Percentiles rank a stretch among this genome's conserved stretches.
Evolutionary conservation across 2,329 filamentous ascomycete genomes (phyloP).

Genomic region (Diaporthe sp.): DNA sequence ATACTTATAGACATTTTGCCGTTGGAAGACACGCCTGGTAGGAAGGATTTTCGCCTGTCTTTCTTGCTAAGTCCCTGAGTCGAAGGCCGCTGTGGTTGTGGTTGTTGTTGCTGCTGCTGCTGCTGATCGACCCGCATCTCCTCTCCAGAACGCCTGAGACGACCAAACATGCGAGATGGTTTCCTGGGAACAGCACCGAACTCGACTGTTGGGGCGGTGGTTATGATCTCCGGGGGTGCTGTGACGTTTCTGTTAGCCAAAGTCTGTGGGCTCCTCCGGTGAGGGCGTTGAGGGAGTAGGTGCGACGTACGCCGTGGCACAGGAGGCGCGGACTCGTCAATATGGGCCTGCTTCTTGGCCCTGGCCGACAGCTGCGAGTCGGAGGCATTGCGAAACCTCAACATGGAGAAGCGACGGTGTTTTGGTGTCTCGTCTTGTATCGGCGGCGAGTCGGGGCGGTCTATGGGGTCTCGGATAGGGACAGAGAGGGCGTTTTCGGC

Average conservation of each 20-base stretch:
- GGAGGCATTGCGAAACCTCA: conserved; percentile 92
- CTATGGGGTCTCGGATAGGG: conserved; percentile 41
- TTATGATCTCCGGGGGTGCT: conserved; percentile 83
- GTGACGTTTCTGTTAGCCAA: conserved; percentile 44
- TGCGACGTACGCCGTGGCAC: conserved; percentile 67
- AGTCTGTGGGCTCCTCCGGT: conserved; percentile 4
- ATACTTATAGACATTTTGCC: conserved; percentile 66
- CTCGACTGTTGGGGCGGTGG: conserved; percentile 86
- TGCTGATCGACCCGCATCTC: conserved; percentile 54
- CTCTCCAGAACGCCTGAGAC: conserved; percentile 67
- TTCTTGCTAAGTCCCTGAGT: conserved; percentile 51
- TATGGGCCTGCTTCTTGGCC: conserved; percentile 75
- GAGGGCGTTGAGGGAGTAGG: neutral
- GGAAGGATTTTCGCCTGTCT: conserved; percentile 57
- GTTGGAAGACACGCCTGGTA: conserved; percentile 52
- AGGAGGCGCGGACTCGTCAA: conserved; percentile 67
- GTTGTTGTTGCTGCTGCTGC: conserved; percentile 39
- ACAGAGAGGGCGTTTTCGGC: conserved; percentile 44
- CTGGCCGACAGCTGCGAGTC: conserved; percentile 87
- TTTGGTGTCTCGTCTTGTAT: conserved; percentile 68
- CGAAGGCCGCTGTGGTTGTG: conserved; percentile 41
- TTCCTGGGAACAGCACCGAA: conserved; percentile 67
- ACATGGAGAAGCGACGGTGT: conserved; percentile 75
- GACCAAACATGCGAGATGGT: conserved; percentile 65
- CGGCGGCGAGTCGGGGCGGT: conserved; percentile 62